Evolutionary conservation across 176 grass and related monocot genomes (phyloP), one percentile per base, ranked within the genome.

Genomic region (Carex scoparia): DNA sequence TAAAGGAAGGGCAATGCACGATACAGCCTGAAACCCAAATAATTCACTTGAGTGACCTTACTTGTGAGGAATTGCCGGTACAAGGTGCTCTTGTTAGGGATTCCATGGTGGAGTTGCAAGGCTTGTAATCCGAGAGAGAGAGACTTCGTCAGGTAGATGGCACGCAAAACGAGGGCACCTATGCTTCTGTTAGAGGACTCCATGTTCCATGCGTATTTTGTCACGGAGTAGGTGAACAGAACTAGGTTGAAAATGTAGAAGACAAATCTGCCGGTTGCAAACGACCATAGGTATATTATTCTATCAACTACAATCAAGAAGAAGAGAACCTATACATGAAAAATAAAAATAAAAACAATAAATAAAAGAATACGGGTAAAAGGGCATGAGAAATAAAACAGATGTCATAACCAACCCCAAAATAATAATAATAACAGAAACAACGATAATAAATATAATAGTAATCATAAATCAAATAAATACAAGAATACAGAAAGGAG

Each of bases 231-330:
- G 0, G 92, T 98, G 80, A 98, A 94, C 64, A 98, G 88, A 54
- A 98, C 85, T 61, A 98, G 92, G 69, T 98, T 98, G 90, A 98
- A 98, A 93, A 98, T 80, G 89, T 98, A 98, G 88, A 94, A 93
- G 79, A 98, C 79, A 85, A 98, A 91, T 90, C 94, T 94, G 81
- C 86, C 93, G 10, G 88, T 93, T 75, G 88, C 92, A 86, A 94
- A 98, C 8, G 95, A 98, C 93, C 91, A 98, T 51, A 98, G 73
- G 76, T 98, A 98, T 91, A 98, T 98, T 79, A 94, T 98, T 58
- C 95, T 92, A 88, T 98, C 95, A 84, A 94, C 91, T 55, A 98
- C 95, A 84, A 98, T 98, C 75, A 98, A 88, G 86, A 98, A 98
- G 88, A 98, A 98, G 14, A 98, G 89, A 93, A 90, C 80, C 95